A percentile compares a stretch with the other conserved stretches of the same genome.
phyloP scores from a whole-genome alignment of 192 early-diverging fungal species.

The Spizellomyces sp. region DNA sequence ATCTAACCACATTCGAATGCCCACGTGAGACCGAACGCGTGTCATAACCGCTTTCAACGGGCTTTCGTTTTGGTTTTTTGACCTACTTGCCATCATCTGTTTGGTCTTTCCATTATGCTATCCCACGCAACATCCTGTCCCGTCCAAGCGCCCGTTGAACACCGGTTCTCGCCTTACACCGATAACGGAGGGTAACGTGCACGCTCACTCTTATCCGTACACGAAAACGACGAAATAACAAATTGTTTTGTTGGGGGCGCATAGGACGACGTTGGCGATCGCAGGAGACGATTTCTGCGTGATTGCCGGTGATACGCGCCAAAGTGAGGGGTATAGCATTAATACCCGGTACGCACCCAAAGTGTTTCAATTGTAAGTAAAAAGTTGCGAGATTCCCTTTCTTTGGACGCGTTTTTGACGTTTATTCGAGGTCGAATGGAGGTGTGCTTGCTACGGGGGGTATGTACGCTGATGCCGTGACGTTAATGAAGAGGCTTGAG shows the following conservation, averaged over 20 bases:
- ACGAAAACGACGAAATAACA: not conserved
- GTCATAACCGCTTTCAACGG: too few species aligned
- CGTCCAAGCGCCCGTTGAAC: constrained; percentile 56
- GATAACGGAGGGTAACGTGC: constrained; percentile 71
- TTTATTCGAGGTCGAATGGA: constrained; percentile 67
- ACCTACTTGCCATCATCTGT: too few species aligned
- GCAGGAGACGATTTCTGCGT: constrained; percentile 94
- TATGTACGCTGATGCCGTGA: constrained; percentile 86
- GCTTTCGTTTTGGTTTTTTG: too few species aligned
- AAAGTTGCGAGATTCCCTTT: not conserved
- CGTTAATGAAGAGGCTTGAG: constrained; percentile 77
- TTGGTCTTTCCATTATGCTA: too few species aligned
- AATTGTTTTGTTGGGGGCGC: not conserved
- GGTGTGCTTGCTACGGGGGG: constrained; percentile 83
- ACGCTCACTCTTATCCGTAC: not conserved
- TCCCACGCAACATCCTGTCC: constrained; percentile 8
- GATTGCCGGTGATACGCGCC: constrained; percentile 94
- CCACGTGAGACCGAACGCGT: too few species aligned
- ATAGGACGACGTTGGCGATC: constrained; percentile 83
- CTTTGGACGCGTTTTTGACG: not conserved
- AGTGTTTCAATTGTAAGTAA: constrained; percentile 71
- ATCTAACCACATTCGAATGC: too few species aligned
- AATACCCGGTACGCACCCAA: constrained; percentile 94
- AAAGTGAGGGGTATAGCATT: constrained; percentile 92
- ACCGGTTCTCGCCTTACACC: constrained; percentile 87